Conservation (phyloP, 1,284 basidiomycete species). For the Boletus semigastroideus region DNA sequence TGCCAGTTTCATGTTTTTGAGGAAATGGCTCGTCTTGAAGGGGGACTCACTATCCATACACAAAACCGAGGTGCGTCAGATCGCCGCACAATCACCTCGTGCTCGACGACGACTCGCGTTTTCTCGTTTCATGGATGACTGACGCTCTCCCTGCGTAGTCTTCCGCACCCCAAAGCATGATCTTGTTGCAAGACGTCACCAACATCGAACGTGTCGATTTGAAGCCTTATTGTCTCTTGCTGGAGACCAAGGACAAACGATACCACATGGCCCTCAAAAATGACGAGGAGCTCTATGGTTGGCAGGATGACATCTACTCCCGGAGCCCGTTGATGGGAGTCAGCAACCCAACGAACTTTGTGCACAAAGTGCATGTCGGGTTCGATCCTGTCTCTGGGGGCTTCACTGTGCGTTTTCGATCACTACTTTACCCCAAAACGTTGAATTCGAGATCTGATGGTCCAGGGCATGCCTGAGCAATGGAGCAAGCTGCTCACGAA, state of each 20-base stretch:
- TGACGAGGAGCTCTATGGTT: constrained; percentile 94
- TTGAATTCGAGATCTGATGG: constrained; percentile 4
- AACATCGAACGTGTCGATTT: constrained; percentile 90
- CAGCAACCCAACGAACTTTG: constrained; percentile 93
- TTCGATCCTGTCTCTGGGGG: constrained; percentile 94
- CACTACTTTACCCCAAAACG: not conserved
- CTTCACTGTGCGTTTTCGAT: constrained; percentile 68
- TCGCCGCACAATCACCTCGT: not conserved
- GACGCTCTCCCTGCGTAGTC: constrained; percentile 40
- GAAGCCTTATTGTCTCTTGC: constrained; percentile 87
- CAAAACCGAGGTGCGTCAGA: constrained; percentile 84
- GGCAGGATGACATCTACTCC: constrained; percentile 96
- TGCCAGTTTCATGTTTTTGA: constrained; percentile 90
- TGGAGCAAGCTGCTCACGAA: constrained; percentile 96
- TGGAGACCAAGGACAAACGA: constrained; percentile 82
- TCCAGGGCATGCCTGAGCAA: constrained; percentile 91
- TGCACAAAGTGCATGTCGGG: constrained; percentile 97
- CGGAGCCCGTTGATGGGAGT: constrained; percentile 93
- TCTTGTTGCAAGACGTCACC: constrained; percentile 77
- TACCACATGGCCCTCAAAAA: constrained; percentile 83
- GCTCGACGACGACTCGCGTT: not conserved
- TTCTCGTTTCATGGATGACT: constrained; percentile 1
- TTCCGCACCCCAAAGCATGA: constrained; percentile 63
- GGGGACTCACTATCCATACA: constrained; percentile 83
- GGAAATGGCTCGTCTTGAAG: constrained; percentile 87